Evolutionary conservation across 208 protist genomes (phyloP), one percentile per base, ranked within the genome.

Genomic region (Crithidia mellificae): DNA sequence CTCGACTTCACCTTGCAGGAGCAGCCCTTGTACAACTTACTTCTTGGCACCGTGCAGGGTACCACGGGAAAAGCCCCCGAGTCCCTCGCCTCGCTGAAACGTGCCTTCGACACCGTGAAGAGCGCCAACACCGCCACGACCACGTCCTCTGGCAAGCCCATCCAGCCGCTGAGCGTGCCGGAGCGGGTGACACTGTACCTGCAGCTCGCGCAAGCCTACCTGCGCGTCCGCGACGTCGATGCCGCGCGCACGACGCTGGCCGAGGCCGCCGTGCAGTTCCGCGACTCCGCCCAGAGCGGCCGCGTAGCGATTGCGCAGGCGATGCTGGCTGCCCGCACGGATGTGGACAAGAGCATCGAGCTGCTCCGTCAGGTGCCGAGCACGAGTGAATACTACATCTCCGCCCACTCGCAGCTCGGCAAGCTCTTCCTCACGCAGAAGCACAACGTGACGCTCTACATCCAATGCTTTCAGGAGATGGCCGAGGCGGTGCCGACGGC

Each of bases 1-100:
- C 77, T 96, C 30, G 90, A 98, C 71, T 98, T 98, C 80, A 81
- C 92, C 32, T 68, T 98, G 22, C 91, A 96, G 58, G 91, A 98
- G 64, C 83, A 89, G 67, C 88, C 95, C 11, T 68, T 89, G 6
- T 98, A 97, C 72, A 93, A 98, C 66, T 67, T 98, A 15, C 68
- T 98, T 14, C 87, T 88, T 43, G 97, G 94, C 39, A 87, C 84
- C 27, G 80, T 97, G 39, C 75, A 91, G 56, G 67, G 73, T 39
- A 83, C 80, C 64, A 76, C 83, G 34, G 84, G 88, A 51, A 84
- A 96, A 57, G 38, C 75, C 2, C 54, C 84, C 20, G 77, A 93
- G 63, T 89, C 94, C 19, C 70, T 97, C 50, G 76, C 85, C 54
- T 70, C 77, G 14, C 66, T 98, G 38, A 57, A 94, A 51, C 66